Evolutionary conservation across 768 basidiomycete genomes (phyloP).

Genomic region (Trametes gibbosa): DNA sequence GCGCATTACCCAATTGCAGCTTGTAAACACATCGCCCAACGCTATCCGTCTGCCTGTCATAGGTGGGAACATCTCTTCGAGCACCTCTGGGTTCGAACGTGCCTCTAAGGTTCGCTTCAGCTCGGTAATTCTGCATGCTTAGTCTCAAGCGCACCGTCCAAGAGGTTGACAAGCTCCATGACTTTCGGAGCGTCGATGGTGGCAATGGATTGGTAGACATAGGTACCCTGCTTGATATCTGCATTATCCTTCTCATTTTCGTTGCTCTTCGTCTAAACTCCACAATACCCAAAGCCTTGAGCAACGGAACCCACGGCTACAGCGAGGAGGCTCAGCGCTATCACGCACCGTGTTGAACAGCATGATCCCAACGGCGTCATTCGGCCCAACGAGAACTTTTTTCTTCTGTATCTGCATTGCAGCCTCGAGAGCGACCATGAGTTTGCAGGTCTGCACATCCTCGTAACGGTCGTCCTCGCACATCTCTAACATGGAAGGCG

Average conservation of each 20-base stretch:
- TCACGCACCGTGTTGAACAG: slow-evolving; percentile 86
- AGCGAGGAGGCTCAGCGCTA: background rate
- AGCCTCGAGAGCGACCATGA: slow-evolving; percentile 76
- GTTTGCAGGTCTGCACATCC: slow-evolving; percentile 67
- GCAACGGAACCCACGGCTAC: background rate
- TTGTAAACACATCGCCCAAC: slow-evolving; percentile 87
- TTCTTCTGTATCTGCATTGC: slow-evolving; percentile 86
- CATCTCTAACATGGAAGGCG: slow-evolving; percentile 80
- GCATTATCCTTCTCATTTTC: slow-evolving; percentile 39
- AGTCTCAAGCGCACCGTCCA: slow-evolving; percentile 57
- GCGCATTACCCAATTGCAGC: slow-evolving; percentile 86
- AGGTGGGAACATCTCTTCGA: slow-evolving; percentile 64
- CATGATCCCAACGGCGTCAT: slow-evolving; percentile 86
- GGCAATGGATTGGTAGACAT: slow-evolving; percentile 71
- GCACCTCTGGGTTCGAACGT: slow-evolving; percentile 57
- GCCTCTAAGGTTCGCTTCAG: slow-evolving; percentile 44
- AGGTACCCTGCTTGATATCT: slow-evolving; percentile 68
- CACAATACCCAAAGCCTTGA: too few species aligned
- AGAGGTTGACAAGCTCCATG: slow-evolving; percentile 69
- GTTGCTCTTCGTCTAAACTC: slow-evolving; percentile 33
- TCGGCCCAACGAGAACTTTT: slow-evolving; percentile 86
- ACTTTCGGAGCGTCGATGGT: slow-evolving; percentile 81
- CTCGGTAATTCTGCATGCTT: background rate
- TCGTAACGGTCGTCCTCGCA: slow-evolving; percentile 64
- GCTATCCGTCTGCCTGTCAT: slow-evolving; percentile 56